Percentiles rank a stretch among this genome's conserved stretches.
Evolutionary conservation across 768 basidiomycete species (phyloP).

Genomic region (Multifurca ochricompacta): DNA sequence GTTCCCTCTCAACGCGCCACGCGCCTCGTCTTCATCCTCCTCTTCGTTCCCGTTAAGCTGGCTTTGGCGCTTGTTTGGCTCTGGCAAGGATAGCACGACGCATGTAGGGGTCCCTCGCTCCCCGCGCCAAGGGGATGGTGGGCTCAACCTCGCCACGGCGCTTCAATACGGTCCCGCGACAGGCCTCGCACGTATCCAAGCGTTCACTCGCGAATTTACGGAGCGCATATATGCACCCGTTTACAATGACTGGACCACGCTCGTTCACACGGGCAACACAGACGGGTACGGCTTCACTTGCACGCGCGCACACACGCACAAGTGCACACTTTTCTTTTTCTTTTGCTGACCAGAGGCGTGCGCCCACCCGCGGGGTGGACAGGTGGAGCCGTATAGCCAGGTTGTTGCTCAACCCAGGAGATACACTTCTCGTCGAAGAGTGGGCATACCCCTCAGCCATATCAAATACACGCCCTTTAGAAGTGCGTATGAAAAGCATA

Average conservation of each 20-base stretch:
- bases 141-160: constrained; percentile 52
- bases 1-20: constrained; percentile 33
- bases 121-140: constrained; percentile 33
- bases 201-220: constrained; percentile 52
- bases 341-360: background rate
- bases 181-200: constrained; percentile 51
- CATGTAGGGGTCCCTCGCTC: constrained; percentile 57
- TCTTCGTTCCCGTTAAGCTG: constrained; percentile 41
- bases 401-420: constrained; percentile 61
- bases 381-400: constrained; percentile 49
- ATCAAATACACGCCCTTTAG: constrained; percentile 30
- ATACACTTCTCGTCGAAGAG: constrained; percentile 51
- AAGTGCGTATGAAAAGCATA: constrained; percentile 44
- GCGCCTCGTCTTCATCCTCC: constrained; percentile 19
- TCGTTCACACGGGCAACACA: constrained; percentile 63
- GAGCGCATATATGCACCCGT: constrained; percentile 47
- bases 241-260: constrained; percentile 49
- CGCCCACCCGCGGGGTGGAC: too few relatives aligned
- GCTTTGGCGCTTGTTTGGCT: constrained; percentile 50
- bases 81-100: constrained; percentile 35
- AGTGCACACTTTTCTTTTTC: background rate
- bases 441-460: constrained; percentile 70
- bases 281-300: constrained; percentile 36
- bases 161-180: constrained; percentile 58
- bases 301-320: too few relatives aligned